phyloP scores from a whole-genome alignment of 2,329 filamentous ascomycete species.

The Nigrospora sphaerica region DNA sequence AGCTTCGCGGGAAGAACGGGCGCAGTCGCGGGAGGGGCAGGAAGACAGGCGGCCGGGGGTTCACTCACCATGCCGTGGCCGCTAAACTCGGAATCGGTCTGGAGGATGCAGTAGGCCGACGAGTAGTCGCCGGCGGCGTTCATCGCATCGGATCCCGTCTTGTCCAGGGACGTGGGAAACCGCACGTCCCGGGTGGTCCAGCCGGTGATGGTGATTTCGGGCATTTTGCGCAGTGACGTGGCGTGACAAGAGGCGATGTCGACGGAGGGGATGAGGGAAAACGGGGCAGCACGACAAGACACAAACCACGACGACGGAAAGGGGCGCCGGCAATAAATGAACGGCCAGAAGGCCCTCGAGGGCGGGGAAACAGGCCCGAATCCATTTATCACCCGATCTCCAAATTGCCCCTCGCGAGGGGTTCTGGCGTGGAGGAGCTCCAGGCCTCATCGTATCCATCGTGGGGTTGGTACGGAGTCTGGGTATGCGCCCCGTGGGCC shows the following conservation, averaged over 20 bases:
- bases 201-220: conserved; percentile 63
- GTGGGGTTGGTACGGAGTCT: background rate
- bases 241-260: background rate
- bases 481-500: background rate
- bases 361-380: too few species aligned
- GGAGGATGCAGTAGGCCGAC: conserved; percentile 84
- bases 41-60: background rate
- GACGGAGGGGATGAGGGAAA: background rate
- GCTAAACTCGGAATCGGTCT: conserved; percentile 64
- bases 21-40: background rate
- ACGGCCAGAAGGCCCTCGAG: too few species aligned
- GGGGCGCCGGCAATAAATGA: too few species aligned
- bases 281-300: too few species aligned
- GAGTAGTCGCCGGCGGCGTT: conserved; percentile 92
- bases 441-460: background rate
- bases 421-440: too few species aligned
- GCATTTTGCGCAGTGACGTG: conserved; percentile 23
- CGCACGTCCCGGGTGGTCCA: conserved; percentile 68
- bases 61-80: conserved; percentile 70
- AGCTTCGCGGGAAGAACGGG: too few species aligned
- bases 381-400: too few species aligned
- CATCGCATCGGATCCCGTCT: conserved; percentile 96
- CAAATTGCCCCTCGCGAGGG: too few species aligned
- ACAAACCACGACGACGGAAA: too few species aligned
- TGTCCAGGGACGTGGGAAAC: conserved; percentile 88